These are phyloP conservation scores for Aspergillus indologenus DNA, from an alignment of 495 filamentous ascomycete genomes.

Conservation along the genomic window DNA sequence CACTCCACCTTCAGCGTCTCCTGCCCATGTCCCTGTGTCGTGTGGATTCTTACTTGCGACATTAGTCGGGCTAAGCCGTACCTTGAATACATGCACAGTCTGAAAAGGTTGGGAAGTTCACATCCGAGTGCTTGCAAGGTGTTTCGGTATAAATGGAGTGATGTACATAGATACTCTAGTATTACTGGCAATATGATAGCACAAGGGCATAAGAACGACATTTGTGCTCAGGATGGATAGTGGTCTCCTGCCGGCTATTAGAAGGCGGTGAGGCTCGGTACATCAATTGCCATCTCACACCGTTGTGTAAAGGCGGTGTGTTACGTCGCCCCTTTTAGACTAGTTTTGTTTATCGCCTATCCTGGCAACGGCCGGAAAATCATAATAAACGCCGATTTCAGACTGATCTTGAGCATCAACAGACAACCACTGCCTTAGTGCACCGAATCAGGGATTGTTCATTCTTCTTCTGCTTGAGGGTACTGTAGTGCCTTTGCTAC, in stretches of 20 bases:
- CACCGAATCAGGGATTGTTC: neutral
- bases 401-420: neutral
- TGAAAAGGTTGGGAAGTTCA: no score
- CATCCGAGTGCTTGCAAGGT: slow-evolving; percentile 1
- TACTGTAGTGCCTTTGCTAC: neutral
- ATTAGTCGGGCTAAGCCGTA: neutral
- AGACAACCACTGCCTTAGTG: slow-evolving; percentile 4
- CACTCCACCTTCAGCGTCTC: neutral
- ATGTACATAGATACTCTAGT: no score
- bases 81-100: no score
- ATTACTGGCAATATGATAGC: no score
- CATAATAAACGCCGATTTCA: slow-evolving; percentile 19
- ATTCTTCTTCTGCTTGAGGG: neutral
- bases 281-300: slow-evolving; percentile 8
- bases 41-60: neutral
- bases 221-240: no score
- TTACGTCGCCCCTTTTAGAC: slow-evolving; percentile 3
- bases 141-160: no score
- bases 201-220: no score
- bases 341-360: slow-evolving; percentile 41
- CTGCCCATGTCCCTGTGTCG: neutral
- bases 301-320: slow-evolving; percentile 11
- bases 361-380: slow-evolving; percentile 35
- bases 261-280: slow-evolving; percentile 9
- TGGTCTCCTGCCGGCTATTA: no score